Base-by-base conservation (phyloP, 768 basidiomycete species). In the Panellus pusillus region DNA sequence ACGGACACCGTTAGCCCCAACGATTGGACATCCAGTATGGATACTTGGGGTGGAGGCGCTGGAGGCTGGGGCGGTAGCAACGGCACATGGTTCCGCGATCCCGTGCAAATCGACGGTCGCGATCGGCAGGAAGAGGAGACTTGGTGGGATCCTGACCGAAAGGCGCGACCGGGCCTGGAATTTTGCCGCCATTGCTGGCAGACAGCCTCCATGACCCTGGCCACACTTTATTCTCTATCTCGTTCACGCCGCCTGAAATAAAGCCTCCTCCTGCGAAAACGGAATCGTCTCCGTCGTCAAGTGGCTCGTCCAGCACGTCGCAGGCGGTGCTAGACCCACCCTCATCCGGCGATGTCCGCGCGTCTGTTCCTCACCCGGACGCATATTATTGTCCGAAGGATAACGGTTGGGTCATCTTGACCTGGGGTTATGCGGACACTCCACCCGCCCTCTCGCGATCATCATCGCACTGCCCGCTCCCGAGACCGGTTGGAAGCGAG, bases 361-460 rank as follows among this genome's bases (percentile, higher is more conserved):
- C 77, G 14, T 78, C 89, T 28, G 76, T 89, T 28, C 91, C 91
- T 12, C 90, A 93, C 65, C 85, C 91, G 5, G 82, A 89, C 60
- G 89, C 88, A 13, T 89, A 89, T 66, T 93, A 88, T 65, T 93
- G 90, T 64, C 80, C 83, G 19, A 84, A 82, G 65, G 87, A 92
- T 52, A 89, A 92, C 60, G 86, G 86, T 6, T 93, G 91, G 91
- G 80, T 91, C 31, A 78, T 93, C 36, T 73, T 92, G 14, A 75
- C 73, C 36, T 89, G 87, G 85, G 83, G 82, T 57, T 79, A 79
- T 13, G 84, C 87, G 12, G 73, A 76, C 17, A 74, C 84, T 35
- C 64, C 79, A 9, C 88, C 87, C 3, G 82, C 84, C 6, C 74
- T 90, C 18, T 78, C 83, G 15, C 70, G 68, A 39, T 81, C 82